A percentile compares a stretch with the other conserved stretches of the same genome.
Conservation (phyloP, 2,329 filamentous ascomycete genomes). For the Ophiostoma novo-ulmi region DNA sequence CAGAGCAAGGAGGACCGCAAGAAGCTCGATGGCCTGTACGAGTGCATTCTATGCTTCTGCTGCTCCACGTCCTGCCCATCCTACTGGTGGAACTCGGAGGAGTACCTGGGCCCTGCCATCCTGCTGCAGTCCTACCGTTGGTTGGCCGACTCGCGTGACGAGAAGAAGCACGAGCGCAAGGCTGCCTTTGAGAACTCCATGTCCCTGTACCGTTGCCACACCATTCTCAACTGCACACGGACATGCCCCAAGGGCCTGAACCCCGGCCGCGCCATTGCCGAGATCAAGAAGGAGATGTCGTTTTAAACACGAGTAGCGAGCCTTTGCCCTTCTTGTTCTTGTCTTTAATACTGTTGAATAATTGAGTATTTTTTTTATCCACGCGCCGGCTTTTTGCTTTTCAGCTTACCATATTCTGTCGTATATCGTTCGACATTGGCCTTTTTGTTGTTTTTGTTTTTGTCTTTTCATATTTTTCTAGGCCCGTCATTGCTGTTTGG, state of each 20-base stretch:
- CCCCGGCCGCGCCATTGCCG: constrained; percentile 87
- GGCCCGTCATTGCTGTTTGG: neutral
- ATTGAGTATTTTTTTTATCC: neutral
- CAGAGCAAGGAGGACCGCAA: constrained; percentile 87
- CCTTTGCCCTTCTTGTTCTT: neutral
- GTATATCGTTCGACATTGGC: neutral
- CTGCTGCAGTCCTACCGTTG: constrained; percentile 97
- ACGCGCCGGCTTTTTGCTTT: neutral
- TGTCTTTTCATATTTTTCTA: neutral
- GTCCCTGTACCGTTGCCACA: constrained; percentile 98
- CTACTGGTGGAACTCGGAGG: constrained; percentile 99
- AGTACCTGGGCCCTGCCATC: constrained; percentile 95
- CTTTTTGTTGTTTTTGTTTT: neutral
- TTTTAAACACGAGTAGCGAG: constrained; percentile 35
- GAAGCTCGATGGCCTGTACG: constrained; percentile 97
- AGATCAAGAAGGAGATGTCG: constrained; percentile 98
- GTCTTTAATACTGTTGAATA: neutral
- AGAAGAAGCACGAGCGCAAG: constrained; percentile 83
- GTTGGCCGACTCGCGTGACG: constrained; percentile 91
- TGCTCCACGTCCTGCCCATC: constrained; percentile 99
- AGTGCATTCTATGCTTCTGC: constrained; percentile 99
- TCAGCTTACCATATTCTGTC: constrained; percentile 8
- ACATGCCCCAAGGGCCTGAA: constrained; percentile 98
- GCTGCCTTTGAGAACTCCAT: constrained; percentile 94
- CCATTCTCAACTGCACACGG: constrained; percentile 96